Percentiles rank a stretch among this genome's conserved stretches.
Evolutionary conservation across 169 alveolate genomes (phyloP).

Genomic region (Hammondia hammondi): DNA sequence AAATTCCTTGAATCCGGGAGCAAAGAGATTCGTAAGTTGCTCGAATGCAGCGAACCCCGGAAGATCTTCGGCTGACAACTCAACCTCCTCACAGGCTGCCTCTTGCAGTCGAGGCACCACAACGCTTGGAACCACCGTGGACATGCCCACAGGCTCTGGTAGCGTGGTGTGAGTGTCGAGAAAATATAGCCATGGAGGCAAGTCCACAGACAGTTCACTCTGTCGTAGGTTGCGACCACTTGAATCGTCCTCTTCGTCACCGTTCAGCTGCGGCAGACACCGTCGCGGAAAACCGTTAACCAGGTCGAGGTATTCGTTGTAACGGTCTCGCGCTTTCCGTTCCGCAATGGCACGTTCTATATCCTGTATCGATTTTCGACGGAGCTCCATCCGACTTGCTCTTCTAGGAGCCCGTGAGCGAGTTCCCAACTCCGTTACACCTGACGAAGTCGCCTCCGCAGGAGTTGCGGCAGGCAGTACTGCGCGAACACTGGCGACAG

Average conservation of each 20-base stretch:
- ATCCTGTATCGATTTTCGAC: not conserved
- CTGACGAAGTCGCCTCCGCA: no score
- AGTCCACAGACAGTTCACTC: not conserved
- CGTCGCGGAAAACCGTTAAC: not conserved
- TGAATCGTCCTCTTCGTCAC: not conserved
- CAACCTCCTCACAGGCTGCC: not conserved
- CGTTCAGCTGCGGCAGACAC: not conserved
- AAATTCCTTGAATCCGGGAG: slow-evolving; percentile 1
- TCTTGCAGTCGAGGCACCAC: not conserved
- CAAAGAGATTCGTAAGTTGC: not conserved
- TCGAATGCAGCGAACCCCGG: not conserved
- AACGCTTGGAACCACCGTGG: not conserved
- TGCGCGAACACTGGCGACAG: no score
- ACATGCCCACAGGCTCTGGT: not conserved
- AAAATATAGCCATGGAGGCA: not conserved
- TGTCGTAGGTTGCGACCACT: not conserved
- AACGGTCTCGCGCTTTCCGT: not conserved
- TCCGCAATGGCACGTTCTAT: not conserved
- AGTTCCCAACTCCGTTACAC: no score
- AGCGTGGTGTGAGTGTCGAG: not conserved
- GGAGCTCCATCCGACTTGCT: no score
- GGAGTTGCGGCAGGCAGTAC: no score
- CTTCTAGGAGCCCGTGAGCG: no score
- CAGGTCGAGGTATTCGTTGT: not conserved
- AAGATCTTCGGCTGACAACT: not conserved